Conservation (phyloP, 2,329 filamentous ascomycete species). For the Pezicula radicicola region DNA sequence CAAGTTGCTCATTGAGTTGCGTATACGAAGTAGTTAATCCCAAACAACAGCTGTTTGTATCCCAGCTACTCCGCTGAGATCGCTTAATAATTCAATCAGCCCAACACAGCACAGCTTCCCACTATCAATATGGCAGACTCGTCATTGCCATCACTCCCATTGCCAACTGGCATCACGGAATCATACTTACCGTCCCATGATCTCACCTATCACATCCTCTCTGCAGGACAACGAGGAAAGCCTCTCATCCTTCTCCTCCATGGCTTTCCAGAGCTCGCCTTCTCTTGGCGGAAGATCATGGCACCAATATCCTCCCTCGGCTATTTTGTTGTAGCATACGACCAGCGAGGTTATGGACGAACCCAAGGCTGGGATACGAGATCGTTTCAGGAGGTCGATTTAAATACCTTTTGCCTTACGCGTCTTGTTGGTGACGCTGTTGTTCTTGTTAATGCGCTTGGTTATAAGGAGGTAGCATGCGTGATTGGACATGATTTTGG, state of each 20-base stretch:
- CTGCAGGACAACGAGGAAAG: conserved; percentile 42
- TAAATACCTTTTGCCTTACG: conserved; percentile 54
- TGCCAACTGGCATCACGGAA: conserved; percentile 52
- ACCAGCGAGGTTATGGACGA: conserved; percentile 66
- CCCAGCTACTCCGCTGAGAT: too few species aligned
- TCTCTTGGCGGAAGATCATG: conserved; percentile 65
- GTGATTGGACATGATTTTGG: conserved; percentile 68
- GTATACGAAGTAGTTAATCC: too few species aligned
- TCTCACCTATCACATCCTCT: conserved; percentile 59
- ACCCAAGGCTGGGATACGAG: conserved; percentile 58
- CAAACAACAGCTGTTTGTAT: too few species aligned
- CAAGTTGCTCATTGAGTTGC: too few species aligned
- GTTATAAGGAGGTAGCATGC: conserved; percentile 53
- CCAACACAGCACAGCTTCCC: too few species aligned
- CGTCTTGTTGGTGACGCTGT: conserved; percentile 60
- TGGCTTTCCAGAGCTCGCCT: conserved; percentile 67
- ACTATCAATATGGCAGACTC: conserved; percentile 5
- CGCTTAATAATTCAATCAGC: too few species aligned
- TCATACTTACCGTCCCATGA: conserved; percentile 56
- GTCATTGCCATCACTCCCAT: conserved; percentile 30
- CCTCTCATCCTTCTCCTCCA: conserved; percentile 62
- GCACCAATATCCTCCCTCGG: conserved; percentile 54
- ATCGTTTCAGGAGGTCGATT: conserved; percentile 47
- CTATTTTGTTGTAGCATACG: conserved; percentile 64
- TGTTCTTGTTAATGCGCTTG: conserved; percentile 56